These are phyloP conservation scores for Helotiales sp. DNA, from an alignment of 2,329 filamentous ascomycete genomes.

Conservation along the genomic window DNA sequence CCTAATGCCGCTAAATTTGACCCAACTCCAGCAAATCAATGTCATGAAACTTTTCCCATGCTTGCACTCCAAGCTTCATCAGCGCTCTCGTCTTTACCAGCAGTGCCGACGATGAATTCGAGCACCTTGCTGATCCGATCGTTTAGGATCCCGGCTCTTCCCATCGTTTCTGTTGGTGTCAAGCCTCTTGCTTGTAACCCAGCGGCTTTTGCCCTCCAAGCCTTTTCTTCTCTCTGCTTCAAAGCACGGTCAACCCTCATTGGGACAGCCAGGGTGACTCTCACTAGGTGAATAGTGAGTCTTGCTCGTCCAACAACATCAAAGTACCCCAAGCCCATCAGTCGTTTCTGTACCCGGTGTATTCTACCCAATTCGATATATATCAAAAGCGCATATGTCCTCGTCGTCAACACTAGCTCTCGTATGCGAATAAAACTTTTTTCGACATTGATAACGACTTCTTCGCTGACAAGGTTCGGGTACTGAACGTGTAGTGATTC, in stretches of 20 bases:
- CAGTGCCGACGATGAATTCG: slow-evolving; percentile 48
- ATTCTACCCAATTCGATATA: slow-evolving; percentile 48
- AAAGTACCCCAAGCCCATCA: slow-evolving; percentile 47
- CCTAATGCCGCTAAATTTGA: slow-evolving; percentile 24
- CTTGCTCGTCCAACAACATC: slow-evolving; percentile 46
- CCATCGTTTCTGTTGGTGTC: slow-evolving; percentile 37
- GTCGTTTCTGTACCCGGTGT: slow-evolving; percentile 46
- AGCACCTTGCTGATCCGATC: slow-evolving; percentile 47
- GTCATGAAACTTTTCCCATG: slow-evolving; percentile 30
- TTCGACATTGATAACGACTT: slow-evolving; percentile 46
- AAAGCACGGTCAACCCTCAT: slow-evolving; percentile 48
- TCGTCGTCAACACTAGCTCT: slow-evolving; percentile 46
- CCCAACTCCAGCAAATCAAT: slow-evolving; percentile 1
- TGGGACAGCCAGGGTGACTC: slow-evolving; percentile 47
- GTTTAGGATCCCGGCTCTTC: slow-evolving; percentile 45
- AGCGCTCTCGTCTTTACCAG: slow-evolving; percentile 47
- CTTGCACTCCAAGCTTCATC: slow-evolving; percentile 44
- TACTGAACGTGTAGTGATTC: slow-evolving; percentile 45
- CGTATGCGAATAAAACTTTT: slow-evolving; percentile 45
- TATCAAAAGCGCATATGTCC: slow-evolving; percentile 47
- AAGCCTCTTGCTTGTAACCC: slow-evolving; percentile 45
- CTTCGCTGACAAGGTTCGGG: slow-evolving; percentile 46
- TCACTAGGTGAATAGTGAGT: slow-evolving; percentile 47
- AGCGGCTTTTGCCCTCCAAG: slow-evolving; percentile 45
- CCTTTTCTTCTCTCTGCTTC: slow-evolving; percentile 45